A percentile compares a stretch with the other conserved stretches of the same genome.
Evolutionary conservation across 2,329 filamentous ascomycete species (phyloP).

Genomic region (Diaporthe batatas): DNA sequence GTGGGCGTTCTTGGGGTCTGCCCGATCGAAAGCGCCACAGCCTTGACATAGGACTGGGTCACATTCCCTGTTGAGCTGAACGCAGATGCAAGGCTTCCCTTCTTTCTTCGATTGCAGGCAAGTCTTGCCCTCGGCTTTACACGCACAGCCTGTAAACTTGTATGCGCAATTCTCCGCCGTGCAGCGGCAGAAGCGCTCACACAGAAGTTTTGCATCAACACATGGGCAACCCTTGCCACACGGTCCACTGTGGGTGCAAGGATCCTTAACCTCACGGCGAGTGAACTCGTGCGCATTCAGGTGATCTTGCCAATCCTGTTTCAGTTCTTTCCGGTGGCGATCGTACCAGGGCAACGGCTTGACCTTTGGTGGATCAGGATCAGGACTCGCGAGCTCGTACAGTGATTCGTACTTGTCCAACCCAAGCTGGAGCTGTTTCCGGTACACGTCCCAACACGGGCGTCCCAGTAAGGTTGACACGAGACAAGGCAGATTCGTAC

Average conservation of each 20-base stretch:
- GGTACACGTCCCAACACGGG: constrained; percentile 65
- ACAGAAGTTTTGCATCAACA: constrained; percentile 71
- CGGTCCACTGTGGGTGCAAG: constrained; percentile 77
- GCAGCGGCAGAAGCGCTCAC: constrained; percentile 80
- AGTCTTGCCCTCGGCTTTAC: constrained; percentile 70
- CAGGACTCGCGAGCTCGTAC: constrained; percentile 45
- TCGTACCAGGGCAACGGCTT: constrained; percentile 69
- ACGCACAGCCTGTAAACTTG: constrained; percentile 77
- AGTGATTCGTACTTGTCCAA: constrained; percentile 47
- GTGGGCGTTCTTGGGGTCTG: constrained; percentile 76
- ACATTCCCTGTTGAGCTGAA: constrained; percentile 81
- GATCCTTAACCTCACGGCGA: constrained; percentile 69
- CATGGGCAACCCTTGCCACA: constrained; percentile 75
- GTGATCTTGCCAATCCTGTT: constrained; percentile 68
- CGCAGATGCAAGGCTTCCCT: constrained; percentile 75
- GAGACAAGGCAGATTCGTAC: constrained; percentile 61
- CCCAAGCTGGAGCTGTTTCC: constrained; percentile 57
- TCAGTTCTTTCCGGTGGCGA: constrained; percentile 66
- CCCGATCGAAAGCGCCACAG: constrained; percentile 77
- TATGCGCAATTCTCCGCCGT: constrained; percentile 70
- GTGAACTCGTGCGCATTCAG: constrained; percentile 69
- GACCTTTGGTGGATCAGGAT: constrained; percentile 51
- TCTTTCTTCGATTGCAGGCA: constrained; percentile 70
- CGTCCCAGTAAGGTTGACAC: constrained; percentile 64
- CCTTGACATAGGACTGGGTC: constrained; percentile 80